These are phyloP conservation scores for Rauvolfia tetraphylla DNA, from an alignment of 257 asterid species.

Conservation along the genomic window DNA sequence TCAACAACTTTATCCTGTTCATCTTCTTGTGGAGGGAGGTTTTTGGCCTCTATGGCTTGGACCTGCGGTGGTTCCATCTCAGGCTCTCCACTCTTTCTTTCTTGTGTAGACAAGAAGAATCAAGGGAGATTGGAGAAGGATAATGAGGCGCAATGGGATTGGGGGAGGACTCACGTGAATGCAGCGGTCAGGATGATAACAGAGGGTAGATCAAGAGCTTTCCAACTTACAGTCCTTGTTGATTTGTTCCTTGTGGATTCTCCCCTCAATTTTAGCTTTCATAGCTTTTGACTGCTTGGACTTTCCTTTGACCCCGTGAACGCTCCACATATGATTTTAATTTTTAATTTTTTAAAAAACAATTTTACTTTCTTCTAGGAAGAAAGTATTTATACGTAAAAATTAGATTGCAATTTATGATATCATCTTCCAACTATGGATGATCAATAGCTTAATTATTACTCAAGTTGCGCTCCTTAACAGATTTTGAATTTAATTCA, in stretches of 20 bases:
- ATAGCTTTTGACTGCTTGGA: slow-evolving; percentile 16
- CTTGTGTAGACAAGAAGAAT: neutral
- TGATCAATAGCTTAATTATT: too few species aligned
- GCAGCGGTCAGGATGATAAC: too few species aligned
- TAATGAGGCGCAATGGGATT: neutral
- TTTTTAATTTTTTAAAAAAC: too few species aligned
- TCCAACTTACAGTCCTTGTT: slow-evolving; percentile 3
- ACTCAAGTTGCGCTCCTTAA: too few species aligned
- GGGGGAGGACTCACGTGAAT: slow-evolving; percentile 12
- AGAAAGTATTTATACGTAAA: too few species aligned
- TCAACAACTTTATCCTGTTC: slow-evolving; percentile 46
- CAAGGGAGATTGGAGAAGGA: neutral
- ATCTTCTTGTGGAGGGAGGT: slow-evolving; percentile 45
- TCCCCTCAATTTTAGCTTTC: neutral
- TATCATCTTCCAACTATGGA: too few species aligned
- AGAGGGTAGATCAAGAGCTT: neutral
- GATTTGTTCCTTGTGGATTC: neutral
- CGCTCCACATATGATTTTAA: neutral
- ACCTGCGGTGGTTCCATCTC: slow-evolving; percentile 60
- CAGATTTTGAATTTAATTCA: too few species aligned
- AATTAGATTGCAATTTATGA: too few species aligned
- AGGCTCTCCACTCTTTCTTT: neutral
- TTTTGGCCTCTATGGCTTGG: slow-evolving; percentile 42
- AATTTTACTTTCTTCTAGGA: too few species aligned
- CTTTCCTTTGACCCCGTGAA: slow-evolving; percentile 4